Evolutionary conservation across 2,329 filamentous ascomycete species (phyloP).

Genomic region (Cercospora sesami): DNA sequence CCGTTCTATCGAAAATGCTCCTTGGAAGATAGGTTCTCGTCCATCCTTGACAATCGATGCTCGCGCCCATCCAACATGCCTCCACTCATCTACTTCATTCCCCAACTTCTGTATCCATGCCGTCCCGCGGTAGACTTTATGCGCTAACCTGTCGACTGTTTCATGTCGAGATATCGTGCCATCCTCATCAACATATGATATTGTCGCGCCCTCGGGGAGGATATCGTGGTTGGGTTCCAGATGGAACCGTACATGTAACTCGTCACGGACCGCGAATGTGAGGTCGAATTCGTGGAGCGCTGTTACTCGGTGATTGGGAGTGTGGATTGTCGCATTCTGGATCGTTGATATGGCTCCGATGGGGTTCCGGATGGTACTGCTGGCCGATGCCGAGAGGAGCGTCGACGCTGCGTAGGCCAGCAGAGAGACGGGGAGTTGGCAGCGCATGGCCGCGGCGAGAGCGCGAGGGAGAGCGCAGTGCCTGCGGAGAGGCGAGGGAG

Average conservation of each 20-base stretch:
- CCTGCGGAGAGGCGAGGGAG: not conserved
- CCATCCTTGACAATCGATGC: constrained; percentile 79
- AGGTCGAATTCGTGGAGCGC: constrained; percentile 82
- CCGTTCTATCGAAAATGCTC: constrained; percentile 76
- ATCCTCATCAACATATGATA: constrained; percentile 71
- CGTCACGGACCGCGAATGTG: constrained; percentile 68
- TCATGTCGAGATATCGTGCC: constrained; percentile 69
- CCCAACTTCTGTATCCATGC: constrained; percentile 65
- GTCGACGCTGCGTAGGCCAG: constrained; percentile 25
- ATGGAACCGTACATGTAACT: constrained; percentile 71
- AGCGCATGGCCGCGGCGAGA: constrained; percentile 23
- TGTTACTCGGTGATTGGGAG: constrained; percentile 75
- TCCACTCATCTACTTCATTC: constrained; percentile 63
- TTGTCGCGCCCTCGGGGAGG: constrained; percentile 70
- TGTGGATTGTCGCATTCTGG: constrained; percentile 73
- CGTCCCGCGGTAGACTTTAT: constrained; percentile 81
- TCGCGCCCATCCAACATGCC: constrained; percentile 81
- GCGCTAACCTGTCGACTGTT: constrained; percentile 67
- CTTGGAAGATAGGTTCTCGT: constrained; percentile 77
- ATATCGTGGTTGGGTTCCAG: constrained; percentile 92
- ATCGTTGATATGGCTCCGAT: constrained; percentile 72
- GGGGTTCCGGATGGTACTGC: constrained; percentile 71
- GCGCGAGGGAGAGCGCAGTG: constrained; percentile 1
- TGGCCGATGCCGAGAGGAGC: constrained; percentile 33
- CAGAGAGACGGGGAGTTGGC: constrained; percentile 16